Evolutionary conservation across 2,329 filamentous ascomycete species (phyloP).

Genomic region (Dactylellina parvicollis): DNA sequence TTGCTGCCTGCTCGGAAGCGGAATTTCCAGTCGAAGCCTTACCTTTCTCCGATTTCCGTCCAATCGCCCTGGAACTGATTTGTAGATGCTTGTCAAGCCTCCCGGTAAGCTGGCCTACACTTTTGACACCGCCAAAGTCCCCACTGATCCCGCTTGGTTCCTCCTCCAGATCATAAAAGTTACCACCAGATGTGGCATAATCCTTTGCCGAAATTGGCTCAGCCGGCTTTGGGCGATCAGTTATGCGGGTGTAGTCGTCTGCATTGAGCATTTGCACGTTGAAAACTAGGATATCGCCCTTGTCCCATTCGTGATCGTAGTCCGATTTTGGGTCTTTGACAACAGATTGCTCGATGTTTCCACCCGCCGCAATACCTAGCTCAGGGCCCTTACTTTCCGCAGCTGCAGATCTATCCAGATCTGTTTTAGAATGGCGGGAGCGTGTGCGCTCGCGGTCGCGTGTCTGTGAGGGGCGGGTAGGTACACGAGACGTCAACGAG

Average conservation of each 20-base stretch:
- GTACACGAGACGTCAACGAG: too few relatives aligned
- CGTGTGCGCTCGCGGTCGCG: too few relatives aligned
- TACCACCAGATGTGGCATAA: slow-evolving; percentile 60
- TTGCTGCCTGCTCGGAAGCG: too few relatives aligned
- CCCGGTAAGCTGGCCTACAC: not conserved
- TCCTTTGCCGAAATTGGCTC: slow-evolving; percentile 60
- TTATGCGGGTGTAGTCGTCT: slow-evolving; percentile 60
- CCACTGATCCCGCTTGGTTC: slow-evolving; percentile 53
- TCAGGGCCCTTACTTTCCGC: too few relatives aligned
- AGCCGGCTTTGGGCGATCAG: slow-evolving; percentile 60
- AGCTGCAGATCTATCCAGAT: too few relatives aligned
- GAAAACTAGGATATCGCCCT: slow-evolving; percentile 56
- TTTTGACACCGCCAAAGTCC: not conserved
- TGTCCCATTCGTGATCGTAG: not conserved
- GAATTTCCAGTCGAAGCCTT: too few relatives aligned
- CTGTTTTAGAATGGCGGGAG: too few relatives aligned
- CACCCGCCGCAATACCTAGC: slow-evolving; percentile 62
- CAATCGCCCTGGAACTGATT: too few relatives aligned
- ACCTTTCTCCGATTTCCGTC: too few relatives aligned
- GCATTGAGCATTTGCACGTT: slow-evolving; percentile 63
- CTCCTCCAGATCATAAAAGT: slow-evolving; percentile 61
- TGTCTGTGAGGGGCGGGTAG: too few relatives aligned
- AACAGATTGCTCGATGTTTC: slow-evolving; percentile 63
- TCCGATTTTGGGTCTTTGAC: slow-evolving; percentile 58
- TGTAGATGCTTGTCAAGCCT: not conserved